Conservation (phyloP, 208 protist genomes). For the Leishmania braziliensis region DNA sequence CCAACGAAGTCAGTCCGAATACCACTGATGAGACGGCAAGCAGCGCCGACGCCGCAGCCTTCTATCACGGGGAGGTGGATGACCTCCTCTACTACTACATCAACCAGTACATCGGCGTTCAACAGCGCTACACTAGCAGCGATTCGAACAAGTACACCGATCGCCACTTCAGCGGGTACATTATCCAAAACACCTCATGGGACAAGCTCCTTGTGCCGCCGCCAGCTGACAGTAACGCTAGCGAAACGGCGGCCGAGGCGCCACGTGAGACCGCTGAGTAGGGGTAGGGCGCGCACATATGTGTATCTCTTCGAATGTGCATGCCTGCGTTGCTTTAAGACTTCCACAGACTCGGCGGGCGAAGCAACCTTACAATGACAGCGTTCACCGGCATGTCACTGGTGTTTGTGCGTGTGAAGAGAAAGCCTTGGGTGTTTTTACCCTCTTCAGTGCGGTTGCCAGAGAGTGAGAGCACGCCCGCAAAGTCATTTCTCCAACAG, state of each 20-base stretch:
- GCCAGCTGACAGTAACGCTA: neutral
- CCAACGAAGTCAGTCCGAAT: neutral
- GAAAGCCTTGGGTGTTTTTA: neutral
- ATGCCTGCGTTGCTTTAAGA: neutral
- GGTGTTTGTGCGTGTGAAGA: neutral
- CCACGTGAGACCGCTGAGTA: neutral
- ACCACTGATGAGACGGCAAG: neutral
- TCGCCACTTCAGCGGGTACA: constrained; percentile 87
- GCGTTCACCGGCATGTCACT: neutral
- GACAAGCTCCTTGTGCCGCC: constrained; percentile 58
- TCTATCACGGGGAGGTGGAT: constrained; percentile 93
- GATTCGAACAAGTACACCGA: constrained; percentile 68
- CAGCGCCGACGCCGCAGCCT: constrained; percentile 9
- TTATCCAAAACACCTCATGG: constrained; percentile 70
- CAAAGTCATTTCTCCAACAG: neutral
- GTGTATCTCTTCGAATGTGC: neutral
- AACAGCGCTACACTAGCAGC: constrained; percentile 75
- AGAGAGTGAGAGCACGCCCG: neutral
- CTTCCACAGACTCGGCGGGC: neutral
- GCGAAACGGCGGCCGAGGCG: neutral
- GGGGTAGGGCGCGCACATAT: neutral
- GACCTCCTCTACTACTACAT: constrained; percentile 96
- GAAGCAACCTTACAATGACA: neutral
- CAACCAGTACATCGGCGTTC: constrained; percentile 94
- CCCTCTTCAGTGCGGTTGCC: neutral